Evolutionary conservation across 768 basidiomycete species (phyloP).

Genomic region (Amanita fuliginea): DNA sequence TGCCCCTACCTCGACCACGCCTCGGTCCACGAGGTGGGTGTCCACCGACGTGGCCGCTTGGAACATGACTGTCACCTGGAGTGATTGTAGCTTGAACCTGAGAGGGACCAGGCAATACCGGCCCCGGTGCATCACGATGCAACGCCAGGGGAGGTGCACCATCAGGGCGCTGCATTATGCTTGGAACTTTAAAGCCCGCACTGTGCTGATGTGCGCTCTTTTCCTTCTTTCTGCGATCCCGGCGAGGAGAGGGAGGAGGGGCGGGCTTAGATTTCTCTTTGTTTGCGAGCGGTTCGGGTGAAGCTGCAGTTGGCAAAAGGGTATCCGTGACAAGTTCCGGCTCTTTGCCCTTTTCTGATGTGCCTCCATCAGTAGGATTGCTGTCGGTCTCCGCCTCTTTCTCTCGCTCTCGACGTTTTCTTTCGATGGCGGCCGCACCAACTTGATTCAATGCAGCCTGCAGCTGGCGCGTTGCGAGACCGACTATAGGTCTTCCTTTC

Average conservation of each 20-base stretch:
- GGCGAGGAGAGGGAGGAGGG: slow-evolving; percentile 3
- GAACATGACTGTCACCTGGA: background rate
- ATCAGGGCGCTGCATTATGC: slow-evolving; percentile 6
- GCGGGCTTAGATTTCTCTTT: background rate
- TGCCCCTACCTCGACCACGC: slow-evolving; percentile 3
- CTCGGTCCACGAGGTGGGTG: slow-evolving; percentile 1
- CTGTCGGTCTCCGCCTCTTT: slow-evolving; percentile 10
- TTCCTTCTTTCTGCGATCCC: background rate
- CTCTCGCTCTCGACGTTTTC: slow-evolving; percentile 16
- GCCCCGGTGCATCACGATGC: slow-evolving; percentile 3
- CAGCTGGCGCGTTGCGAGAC: slow-evolving; percentile 55
- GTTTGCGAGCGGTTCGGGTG: background rate
- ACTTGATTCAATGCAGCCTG: slow-evolving; percentile 63
- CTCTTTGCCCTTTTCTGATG: slow-evolving; percentile 13
- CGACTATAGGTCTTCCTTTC: slow-evolving; percentile 47
- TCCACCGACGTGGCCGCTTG: background rate
- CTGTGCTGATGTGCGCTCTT: background rate
- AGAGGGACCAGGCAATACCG: slow-evolving; percentile 1
- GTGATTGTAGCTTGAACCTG: background rate
- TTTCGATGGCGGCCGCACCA: slow-evolving; percentile 31
- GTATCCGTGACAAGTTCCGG: background rate
- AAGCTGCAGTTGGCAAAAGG: background rate
- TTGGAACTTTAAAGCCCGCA: slow-evolving; percentile 1
- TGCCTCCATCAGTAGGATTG: background rate
- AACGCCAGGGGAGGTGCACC: slow-evolving; percentile 1